These are phyloP conservation scores for Galium porrigens DNA, from an alignment of 305 asterid species.

Conservation along the genomic window DNA sequence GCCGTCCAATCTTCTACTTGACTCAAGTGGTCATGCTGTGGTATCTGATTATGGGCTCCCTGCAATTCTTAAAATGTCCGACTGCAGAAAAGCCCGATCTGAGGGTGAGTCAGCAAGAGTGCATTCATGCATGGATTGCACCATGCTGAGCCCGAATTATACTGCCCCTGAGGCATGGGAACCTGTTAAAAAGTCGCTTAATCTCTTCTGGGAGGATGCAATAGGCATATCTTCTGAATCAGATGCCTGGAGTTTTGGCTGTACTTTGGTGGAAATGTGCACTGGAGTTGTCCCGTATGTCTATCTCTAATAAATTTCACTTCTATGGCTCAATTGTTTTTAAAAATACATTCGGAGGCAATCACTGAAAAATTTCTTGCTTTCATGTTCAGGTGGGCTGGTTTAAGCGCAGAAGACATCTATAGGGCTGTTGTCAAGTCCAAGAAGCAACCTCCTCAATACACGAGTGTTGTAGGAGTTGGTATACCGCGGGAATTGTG, in stretches of 20 bases:
- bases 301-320: conserved; percentile 15
- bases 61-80: conserved; percentile 68
- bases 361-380: conserved; percentile 20
- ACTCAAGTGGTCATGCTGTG: conserved; percentile 80
- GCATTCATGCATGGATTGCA: conserved; percentile 98
- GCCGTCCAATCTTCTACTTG: conserved; percentile 90
- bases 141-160: conserved; percentile 91
- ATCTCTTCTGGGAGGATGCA: conserved; percentile 92
- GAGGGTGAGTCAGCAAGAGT: conserved; percentile 63
- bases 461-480: conserved; percentile 87
- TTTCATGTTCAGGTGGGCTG: conserved; percentile 67
- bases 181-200: conserved; percentile 74
- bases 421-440: conserved; percentile 79
- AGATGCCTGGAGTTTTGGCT: conserved; percentile 99
- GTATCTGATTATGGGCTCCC: conserved; percentile 97
- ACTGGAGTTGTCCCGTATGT: conserved; percentile 97
- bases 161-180: conserved; percentile 99
- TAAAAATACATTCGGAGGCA: conserved; percentile 7
- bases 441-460: conserved; percentile 86
- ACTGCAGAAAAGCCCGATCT: conserved; percentile 68
- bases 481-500: conserved; percentile 95
- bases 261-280: conserved; percentile 98
- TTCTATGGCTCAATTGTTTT: conserved; percentile 10
- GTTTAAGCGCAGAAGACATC: conserved; percentile 77
- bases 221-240: conserved; percentile 93